These are phyloP conservation scores for Neospora caninum DNA, from an alignment of 169 alveolate species.

Conservation along the genomic window DNA sequence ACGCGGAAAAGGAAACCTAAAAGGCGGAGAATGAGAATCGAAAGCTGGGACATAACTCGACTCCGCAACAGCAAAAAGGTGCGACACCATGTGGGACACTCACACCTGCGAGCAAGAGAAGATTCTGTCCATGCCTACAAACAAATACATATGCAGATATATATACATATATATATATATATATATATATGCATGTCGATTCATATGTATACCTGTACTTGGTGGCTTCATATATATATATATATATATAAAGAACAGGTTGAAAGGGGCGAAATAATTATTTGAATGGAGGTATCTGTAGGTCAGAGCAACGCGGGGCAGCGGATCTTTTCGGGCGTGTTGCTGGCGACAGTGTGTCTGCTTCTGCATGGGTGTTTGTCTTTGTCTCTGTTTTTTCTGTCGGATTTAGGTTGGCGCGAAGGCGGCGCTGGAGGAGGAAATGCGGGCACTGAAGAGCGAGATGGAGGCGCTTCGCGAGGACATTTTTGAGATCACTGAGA, in stretches of 20 bases:
- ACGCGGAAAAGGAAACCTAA: too few species aligned
- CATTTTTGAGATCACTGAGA: background rate
- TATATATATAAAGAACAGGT: background rate
- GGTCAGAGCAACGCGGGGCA: too few species aligned
- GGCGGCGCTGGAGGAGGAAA: background rate
- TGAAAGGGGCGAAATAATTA: too few species aligned
- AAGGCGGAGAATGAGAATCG: too few species aligned
- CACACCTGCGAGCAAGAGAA: too few species aligned
- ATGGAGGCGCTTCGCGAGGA: background rate
- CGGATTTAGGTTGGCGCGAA: background rate
- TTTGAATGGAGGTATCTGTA: too few species aligned
- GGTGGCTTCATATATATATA: background rate
- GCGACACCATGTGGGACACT: background rate
- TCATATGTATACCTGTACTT: background rate
- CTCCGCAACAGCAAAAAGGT: background rate
- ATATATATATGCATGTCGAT: background rate
- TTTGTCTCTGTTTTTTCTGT: background rate
- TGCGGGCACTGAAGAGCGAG: background rate
- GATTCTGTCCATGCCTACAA: too few species aligned
- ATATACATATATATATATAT: conserved; percentile 1
- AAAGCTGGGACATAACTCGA: too few species aligned
- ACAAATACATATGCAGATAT: background rate
- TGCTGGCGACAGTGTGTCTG: too few species aligned
- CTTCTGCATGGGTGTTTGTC: too few species aligned
- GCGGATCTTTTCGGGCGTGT: too few species aligned